A percentile compares a stretch with the other conserved stretches of the same genome.
phyloP scores from a whole-genome alignment of 257 asterid genomes.

The Solanum chiquidenum region DNA sequence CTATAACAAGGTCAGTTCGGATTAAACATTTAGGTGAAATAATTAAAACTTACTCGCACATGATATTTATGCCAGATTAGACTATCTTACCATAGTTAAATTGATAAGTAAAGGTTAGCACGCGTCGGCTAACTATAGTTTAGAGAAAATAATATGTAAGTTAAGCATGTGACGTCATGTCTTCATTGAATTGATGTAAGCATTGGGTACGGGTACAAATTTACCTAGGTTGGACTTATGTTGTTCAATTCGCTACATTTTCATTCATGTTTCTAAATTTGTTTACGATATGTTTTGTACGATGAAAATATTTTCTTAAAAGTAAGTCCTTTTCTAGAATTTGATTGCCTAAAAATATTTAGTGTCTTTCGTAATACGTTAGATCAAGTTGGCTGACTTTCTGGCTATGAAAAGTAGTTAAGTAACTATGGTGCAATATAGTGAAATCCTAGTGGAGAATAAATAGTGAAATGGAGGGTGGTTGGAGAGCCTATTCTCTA shows the following conservation, averaged over 20 bases:
- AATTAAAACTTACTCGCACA: not conserved
- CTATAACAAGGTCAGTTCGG: no score
- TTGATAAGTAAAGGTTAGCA: no score
- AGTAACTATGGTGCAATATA: not conserved
- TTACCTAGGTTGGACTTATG: not conserved
- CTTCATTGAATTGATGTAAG: not conserved
- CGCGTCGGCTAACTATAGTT: not conserved
- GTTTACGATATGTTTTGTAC: not conserved
- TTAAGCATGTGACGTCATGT: not conserved
- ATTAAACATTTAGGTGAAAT: not conserved
- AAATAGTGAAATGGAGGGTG: no score
- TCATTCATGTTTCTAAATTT: no score
- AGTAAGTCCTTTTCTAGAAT: not conserved
- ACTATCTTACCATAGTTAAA: not conserved
- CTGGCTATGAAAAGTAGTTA: not conserved
- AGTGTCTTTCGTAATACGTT: not conserved
- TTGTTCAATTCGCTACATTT: not conserved
- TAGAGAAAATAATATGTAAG: not conserved
- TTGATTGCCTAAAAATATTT: not conserved
- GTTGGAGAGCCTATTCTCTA: no score
- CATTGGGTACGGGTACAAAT: not conserved
- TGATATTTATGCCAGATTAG: not conserved
- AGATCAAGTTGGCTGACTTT: not conserved
- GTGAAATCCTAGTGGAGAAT: not conserved
- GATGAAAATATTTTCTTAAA: not conserved